Conservation (phyloP, 1,284 basidiomycete genomes). For the Apiotrichum akiyoshidainum region DNA sequence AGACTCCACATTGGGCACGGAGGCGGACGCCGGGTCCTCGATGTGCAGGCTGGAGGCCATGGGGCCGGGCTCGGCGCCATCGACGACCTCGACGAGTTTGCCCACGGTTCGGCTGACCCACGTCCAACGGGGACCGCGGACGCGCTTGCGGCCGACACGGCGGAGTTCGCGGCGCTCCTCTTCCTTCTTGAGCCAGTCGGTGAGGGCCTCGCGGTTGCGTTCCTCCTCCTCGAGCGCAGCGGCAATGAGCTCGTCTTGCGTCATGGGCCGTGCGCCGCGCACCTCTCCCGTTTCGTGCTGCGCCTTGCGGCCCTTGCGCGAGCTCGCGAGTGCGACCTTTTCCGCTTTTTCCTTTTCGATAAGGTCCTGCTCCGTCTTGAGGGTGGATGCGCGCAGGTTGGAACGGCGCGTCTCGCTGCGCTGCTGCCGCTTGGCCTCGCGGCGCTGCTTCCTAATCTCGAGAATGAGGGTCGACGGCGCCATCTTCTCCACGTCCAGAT, state of each 20-base stretch:
- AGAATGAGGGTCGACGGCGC: conserved; percentile 46
- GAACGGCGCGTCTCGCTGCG: conserved; percentile 39
- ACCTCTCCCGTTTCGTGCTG: conserved; percentile 41
- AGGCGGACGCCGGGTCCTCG: not conserved
- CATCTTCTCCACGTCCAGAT: conserved; percentile 37
- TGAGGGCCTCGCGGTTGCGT: conserved; percentile 53
- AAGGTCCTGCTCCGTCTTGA: conserved; percentile 37
- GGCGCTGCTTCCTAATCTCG: conserved; percentile 35
- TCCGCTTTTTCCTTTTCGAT: conserved; percentile 29
- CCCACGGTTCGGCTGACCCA: conserved; percentile 52
- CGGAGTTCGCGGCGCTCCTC: conserved; percentile 53
- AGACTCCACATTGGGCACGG: too few species aligned
- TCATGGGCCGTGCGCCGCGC: conserved; percentile 37
- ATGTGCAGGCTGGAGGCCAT: not conserved
- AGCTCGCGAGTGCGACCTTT: conserved; percentile 16
- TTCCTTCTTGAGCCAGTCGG: conserved; percentile 53
- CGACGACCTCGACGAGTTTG: conserved; percentile 38
- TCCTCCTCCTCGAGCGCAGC: conserved; percentile 56
- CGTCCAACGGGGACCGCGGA: conserved; percentile 53
- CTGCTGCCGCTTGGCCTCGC: conserved; percentile 37
- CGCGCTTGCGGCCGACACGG: conserved; percentile 49
- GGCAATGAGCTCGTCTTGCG: conserved; percentile 55
- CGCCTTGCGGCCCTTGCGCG: conserved; percentile 29
- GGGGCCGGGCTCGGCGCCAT: not conserved
- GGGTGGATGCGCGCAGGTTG: conserved; percentile 42